Percentiles rank a stretch among this genome's conserved stretches.
phyloP scores from a whole-genome alignment of 108 stramenopile species.

The Skeletonema grethae region DNA sequence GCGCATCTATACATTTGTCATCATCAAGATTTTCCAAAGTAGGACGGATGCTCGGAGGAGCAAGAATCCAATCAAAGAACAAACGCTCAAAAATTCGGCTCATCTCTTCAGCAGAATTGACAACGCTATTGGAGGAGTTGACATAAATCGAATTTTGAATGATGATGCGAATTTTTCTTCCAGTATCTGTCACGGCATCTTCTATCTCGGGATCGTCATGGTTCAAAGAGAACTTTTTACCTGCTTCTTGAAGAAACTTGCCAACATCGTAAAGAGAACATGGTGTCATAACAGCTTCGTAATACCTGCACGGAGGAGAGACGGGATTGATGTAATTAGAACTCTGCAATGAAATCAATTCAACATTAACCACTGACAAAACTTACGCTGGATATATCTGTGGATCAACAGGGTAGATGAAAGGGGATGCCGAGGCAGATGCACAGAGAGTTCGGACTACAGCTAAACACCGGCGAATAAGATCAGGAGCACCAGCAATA shows the following conservation, averaged over 20 bases:
- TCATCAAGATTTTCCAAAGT: conserved; percentile 75
- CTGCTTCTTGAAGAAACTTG: conserved; percentile 61
- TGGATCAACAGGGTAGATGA: conserved; percentile 84
- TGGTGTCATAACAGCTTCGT: conserved; percentile 80
- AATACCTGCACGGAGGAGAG: conserved; percentile 51
- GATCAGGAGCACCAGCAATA: conserved; percentile 73
- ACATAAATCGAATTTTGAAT: conserved; percentile 68
- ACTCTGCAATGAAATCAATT: not conserved
- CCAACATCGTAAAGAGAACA: conserved; percentile 79
- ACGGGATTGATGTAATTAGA: not conserved
- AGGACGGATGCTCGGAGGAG: conserved; percentile 58
- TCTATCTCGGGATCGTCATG: conserved; percentile 33
- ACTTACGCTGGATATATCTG: conserved; percentile 72
- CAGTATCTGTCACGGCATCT: conserved; percentile 65
- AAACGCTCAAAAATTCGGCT: conserved; percentile 82
- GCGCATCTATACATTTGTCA: conserved; percentile 80
- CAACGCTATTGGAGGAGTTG: conserved; percentile 67
- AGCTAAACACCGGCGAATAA: conserved; percentile 84
- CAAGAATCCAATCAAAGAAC: conserved; percentile 88
- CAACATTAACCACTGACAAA: not conserved
- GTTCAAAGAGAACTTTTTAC: conserved; percentile 25
- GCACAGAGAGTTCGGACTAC: conserved; percentile 72
- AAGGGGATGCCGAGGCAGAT: conserved; percentile 70
- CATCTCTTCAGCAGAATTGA: conserved; percentile 80
- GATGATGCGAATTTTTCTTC: conserved; percentile 74